phyloP scores from a whole-genome alignment of 2,329 filamentous ascomycete genomes.

The Chaetomiaceae sp. region DNA sequence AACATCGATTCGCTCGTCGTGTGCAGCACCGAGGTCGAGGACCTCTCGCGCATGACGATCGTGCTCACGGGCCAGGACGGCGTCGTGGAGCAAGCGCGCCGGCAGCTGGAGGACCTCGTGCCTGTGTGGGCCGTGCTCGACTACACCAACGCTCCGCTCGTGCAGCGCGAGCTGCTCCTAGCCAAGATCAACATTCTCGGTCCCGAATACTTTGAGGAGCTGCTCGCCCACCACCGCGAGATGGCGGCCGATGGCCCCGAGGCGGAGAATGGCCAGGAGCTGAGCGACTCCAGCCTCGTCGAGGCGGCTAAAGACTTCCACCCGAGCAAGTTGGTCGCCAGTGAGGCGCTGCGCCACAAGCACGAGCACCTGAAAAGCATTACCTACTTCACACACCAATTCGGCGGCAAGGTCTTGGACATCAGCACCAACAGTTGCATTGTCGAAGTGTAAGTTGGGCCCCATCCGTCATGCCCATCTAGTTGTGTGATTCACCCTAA shows the following conservation, averaged over 20 bases:
- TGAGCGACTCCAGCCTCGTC: constrained; percentile 37
- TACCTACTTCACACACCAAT: constrained; percentile 94
- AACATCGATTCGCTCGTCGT: constrained; percentile 98
- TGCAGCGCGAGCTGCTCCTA: constrained; percentile 90
- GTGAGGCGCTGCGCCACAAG: constrained; percentile 89
- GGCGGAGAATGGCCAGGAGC: constrained; percentile 39
- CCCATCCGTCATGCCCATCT: constrained; percentile 1
- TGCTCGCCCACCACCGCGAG: constrained; percentile 91
- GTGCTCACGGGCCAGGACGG: constrained; percentile 94
- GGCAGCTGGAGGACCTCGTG: constrained; percentile 93
- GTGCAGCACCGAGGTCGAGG: constrained; percentile 94
- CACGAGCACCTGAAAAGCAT: constrained; percentile 96
- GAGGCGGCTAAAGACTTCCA: constrained; percentile 67
- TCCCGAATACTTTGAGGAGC: constrained; percentile 96
- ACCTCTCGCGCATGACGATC: constrained; percentile 97
- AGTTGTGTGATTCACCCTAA: constrained; percentile 6
- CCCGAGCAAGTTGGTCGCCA: constrained; percentile 76
- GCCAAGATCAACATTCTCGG: constrained; percentile 96
- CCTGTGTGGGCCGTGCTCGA: constrained; percentile 98
- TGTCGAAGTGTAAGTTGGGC: constrained; percentile 74
- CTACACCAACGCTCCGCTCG: constrained; percentile 86
- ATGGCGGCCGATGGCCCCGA: constrained; percentile 52
- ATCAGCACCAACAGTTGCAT: constrained; percentile 99
- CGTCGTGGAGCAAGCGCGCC: constrained; percentile 91
- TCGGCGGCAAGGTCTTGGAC: constrained; percentile 93